phyloP scores from a whole-genome alignment of 768 basidiomycete genomes.

The Macrolepiota dolichaula region DNA sequence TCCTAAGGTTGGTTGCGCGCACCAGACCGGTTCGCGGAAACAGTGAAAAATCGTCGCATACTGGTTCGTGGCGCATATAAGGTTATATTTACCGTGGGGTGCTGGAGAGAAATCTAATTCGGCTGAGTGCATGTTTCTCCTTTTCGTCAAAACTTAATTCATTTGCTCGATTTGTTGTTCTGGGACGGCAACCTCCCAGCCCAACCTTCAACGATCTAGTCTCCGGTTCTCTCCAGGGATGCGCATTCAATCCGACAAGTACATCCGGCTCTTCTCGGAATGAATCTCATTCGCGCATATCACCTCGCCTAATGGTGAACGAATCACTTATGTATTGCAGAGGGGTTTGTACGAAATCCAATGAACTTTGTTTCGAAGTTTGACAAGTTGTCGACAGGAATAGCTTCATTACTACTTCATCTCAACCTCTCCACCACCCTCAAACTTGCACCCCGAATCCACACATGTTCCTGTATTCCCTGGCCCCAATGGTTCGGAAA shows the following conservation, averaged over 20 bases:
- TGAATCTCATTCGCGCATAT: constrained; percentile 92
- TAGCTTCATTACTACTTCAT: constrained; percentile 96
- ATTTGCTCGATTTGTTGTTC: neutral
- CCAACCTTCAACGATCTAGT: constrained; percentile 61
- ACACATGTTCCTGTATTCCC: constrained; percentile 90
- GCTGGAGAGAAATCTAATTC: constrained; percentile 76
- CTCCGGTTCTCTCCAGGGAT: constrained; percentile 68
- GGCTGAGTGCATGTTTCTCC: constrained; percentile 69
- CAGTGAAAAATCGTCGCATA: constrained; percentile 66
- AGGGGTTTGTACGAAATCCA: constrained; percentile 52
- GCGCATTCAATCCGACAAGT: constrained; percentile 77
- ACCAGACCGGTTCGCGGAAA: constrained; percentile 61
- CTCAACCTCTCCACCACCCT: constrained; percentile 84
- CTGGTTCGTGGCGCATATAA: constrained; percentile 87
- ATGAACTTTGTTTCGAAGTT: neutral
- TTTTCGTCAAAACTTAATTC: neutral
- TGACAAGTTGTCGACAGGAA: constrained; percentile 52
- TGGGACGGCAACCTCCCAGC: constrained; percentile 59
- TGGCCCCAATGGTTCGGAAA: constrained; percentile 89
- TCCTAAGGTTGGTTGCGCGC: constrained; percentile 97
- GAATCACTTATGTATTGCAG: constrained; percentile 95
- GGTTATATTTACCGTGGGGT: constrained; percentile 58
- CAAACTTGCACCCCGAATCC: constrained; percentile 66
- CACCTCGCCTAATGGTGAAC: constrained; percentile 94
- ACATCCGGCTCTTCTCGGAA: constrained; percentile 90